phyloP scores from a whole-genome alignment of 768 basidiomycete species.

The Gloeophyllum trabeum region DNA sequence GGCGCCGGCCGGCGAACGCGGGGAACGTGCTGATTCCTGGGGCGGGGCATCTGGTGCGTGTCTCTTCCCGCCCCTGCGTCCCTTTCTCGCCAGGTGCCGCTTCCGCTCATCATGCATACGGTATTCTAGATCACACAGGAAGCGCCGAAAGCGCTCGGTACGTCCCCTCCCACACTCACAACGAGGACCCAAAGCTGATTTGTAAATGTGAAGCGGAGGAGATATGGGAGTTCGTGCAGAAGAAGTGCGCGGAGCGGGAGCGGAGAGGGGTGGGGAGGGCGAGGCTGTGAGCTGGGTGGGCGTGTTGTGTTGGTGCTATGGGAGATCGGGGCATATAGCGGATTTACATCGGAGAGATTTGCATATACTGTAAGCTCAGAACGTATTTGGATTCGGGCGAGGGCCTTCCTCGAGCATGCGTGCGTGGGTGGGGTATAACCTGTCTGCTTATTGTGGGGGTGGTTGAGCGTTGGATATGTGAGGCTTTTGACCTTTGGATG shows the following conservation, averaged over 20 bases:
- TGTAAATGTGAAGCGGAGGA: neutral
- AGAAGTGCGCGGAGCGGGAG: neutral
- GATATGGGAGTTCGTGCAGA: neutral
- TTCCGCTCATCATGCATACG: no score
- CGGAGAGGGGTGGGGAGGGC: neutral
- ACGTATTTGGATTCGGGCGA: no score
- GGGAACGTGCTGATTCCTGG: slow-evolving; percentile 18
- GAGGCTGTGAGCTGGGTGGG: neutral
- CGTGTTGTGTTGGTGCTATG: no score
- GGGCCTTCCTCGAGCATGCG: no score
- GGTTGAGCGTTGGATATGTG: no score
- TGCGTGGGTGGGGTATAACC: no score
- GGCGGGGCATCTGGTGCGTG: slow-evolving; percentile 18
- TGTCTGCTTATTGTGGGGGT: no score
- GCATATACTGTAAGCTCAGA: no score
- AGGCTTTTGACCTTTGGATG: no score
- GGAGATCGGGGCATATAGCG: no score
- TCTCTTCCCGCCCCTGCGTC: neutral
- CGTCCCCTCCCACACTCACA: neutral
- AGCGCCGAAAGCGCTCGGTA: slow-evolving; percentile 16
- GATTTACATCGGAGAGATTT: no score
- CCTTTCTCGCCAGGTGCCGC: neutral
- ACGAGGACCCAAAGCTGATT: neutral
- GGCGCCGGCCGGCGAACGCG: slow-evolving; percentile 22
- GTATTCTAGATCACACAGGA: slow-evolving; percentile 15